These are phyloP conservation scores for Globisporangium apiculatum DNA, from an alignment of 352 stramenopile species.

Conservation along the genomic window DNA sequence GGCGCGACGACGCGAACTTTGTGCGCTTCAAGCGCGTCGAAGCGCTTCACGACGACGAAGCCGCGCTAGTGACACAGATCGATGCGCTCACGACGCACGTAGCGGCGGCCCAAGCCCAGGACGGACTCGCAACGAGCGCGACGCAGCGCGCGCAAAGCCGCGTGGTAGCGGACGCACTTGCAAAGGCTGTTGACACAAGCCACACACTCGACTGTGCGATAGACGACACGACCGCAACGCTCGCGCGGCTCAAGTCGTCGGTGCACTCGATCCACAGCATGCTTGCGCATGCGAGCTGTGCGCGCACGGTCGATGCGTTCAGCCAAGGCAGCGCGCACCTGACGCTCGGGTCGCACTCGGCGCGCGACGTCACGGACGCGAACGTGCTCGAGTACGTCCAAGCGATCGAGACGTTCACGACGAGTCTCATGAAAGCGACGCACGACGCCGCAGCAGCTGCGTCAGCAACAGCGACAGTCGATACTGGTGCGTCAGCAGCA, in stretches of 20 bases:
- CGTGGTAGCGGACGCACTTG: slow-evolving; percentile 29
- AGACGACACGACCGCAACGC: slow-evolving; percentile 43
- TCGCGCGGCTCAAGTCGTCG: slow-evolving; percentile 55
- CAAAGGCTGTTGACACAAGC: slow-evolving; percentile 27
- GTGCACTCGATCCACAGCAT: slow-evolving; percentile 73
- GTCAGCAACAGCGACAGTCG: neutral
- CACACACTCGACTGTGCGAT: slow-evolving; percentile 45
- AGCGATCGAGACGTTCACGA: slow-evolving; percentile 67
- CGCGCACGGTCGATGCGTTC: slow-evolving; percentile 30
- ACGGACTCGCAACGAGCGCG: slow-evolving; percentile 53
- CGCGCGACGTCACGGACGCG: slow-evolving; percentile 40
- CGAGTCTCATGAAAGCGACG: slow-evolving; percentile 43
- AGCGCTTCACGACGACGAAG: slow-evolving; percentile 54
- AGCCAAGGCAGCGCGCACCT: slow-evolving; percentile 17
- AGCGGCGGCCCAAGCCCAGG: slow-evolving; percentile 58
- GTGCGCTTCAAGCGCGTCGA: slow-evolving; percentile 76
- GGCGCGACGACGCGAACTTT: slow-evolving; percentile 71
- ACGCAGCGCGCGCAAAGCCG: slow-evolving; percentile 50
- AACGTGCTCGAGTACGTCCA: slow-evolving; percentile 77
- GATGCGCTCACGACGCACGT: slow-evolving; percentile 39
- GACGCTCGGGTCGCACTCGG: slow-evolving; percentile 21
- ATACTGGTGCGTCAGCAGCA: neutral
- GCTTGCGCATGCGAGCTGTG: slow-evolving; percentile 44
- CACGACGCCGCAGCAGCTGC: slow-evolving; percentile 13
- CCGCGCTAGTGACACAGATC: slow-evolving; percentile 36